phyloP scores from a whole-genome alignment of 129 eudicot species.

The Lactuca sativa region DNA sequence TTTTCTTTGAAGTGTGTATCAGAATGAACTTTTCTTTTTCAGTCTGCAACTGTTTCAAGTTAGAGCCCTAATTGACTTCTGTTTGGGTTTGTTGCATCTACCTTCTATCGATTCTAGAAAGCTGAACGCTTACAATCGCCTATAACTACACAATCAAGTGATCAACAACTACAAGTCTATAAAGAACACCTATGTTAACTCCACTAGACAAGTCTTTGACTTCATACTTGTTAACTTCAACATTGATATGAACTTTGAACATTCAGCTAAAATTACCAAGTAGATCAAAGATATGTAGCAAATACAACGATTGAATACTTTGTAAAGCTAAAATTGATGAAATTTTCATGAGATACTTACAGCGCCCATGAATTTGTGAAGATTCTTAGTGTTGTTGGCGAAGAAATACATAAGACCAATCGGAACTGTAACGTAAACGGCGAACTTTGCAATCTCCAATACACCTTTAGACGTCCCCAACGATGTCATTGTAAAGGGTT shows the following conservation, averaged over 20 bases:
- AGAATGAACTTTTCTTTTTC: too few species aligned
- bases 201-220: background rate
- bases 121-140: too few species aligned
- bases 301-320: too few species aligned
- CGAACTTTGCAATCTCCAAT: slow-evolving; percentile 87
- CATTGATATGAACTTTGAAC: background rate
- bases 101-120: too few species aligned
- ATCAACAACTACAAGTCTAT: too few species aligned
- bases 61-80: too few species aligned
- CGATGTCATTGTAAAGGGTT: slow-evolving; percentile 55
- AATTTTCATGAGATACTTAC: slow-evolving; percentile 40
- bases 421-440: slow-evolving; percentile 78
- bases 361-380: slow-evolving; percentile 77
- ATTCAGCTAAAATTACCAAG: background rate
- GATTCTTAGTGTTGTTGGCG: slow-evolving; percentile 77
- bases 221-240: slow-evolving; percentile 1
- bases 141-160: too few species aligned
- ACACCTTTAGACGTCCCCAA: slow-evolving; percentile 85
- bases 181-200: too few species aligned
- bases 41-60: too few species aligned
- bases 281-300: too few species aligned
- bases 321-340: background rate
- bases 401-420: slow-evolving; percentile 84
- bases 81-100: too few species aligned
- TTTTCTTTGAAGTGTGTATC: too few species aligned